Conservation (phyloP, 257 asterid genomes). For the Handroanthus guayacan region DNA sequence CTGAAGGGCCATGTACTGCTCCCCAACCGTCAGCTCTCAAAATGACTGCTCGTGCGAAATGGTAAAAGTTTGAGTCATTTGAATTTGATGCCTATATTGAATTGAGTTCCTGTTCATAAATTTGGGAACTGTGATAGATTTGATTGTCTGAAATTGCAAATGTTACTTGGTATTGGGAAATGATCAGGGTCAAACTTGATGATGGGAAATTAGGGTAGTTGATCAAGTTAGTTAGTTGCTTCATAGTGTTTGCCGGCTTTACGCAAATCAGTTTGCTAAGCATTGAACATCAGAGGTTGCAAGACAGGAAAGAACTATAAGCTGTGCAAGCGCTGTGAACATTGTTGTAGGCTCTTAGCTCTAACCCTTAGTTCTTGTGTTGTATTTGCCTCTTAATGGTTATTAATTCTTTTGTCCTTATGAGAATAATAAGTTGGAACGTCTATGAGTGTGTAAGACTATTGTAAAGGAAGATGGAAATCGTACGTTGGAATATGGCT, state of each 20-base stretch:
- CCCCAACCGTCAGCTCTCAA: constrained; percentile 75
- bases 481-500: neutral
- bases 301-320: neutral
- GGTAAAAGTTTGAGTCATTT: constrained; percentile 19
- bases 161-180: neutral
- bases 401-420: neutral
- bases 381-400: neutral
- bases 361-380: neutral
- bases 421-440: neutral
- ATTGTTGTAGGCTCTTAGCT: neutral
- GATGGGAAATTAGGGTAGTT: neutral
- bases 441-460: neutral
- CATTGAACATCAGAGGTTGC: neutral
- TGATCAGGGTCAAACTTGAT: neutral
- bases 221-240: neutral
- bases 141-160: neutral
- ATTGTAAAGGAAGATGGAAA: neutral
- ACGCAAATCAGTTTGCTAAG: neutral
- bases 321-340: neutral
- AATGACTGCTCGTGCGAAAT: constrained; percentile 72
- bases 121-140: neutral
- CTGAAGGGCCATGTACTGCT: constrained; percentile 65
- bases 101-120: neutral
- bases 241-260: neutral
- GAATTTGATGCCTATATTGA: neutral